Percentiles rank a stretch among this genome's conserved stretches.
These are phyloP conservation scores for Cyclocybe aegerita DNA, from an alignment of 768 basidiomycete species.

Conservation along the genomic window DNA sequence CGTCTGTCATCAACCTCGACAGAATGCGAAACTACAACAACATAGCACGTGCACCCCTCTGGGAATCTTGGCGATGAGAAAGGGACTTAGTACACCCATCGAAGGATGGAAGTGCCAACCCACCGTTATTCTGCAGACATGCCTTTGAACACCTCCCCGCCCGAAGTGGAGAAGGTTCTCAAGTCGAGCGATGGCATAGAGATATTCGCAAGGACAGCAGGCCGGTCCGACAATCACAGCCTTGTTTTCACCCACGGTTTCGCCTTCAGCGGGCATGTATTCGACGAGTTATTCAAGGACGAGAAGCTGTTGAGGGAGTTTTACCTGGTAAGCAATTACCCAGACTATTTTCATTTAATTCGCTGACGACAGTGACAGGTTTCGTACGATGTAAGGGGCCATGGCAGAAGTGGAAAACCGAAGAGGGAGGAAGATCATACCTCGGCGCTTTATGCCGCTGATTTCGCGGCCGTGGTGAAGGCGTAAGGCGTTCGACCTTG, in stretches of 20 bases:
- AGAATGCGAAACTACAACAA: no score
- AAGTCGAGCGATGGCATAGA: constrained; percentile 33
- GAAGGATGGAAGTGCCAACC: no score
- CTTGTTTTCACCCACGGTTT: constrained; percentile 45
- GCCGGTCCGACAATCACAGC: constrained; percentile 32
- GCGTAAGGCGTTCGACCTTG: constrained; percentile 27
- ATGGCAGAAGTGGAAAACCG: constrained; percentile 34
- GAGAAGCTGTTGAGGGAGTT: constrained; percentile 18
- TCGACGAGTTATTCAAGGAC: constrained; percentile 37
- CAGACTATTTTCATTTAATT: no score
- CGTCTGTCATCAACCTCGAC: no score
- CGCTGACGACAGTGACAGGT: constrained; percentile 17
- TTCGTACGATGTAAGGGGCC: constrained; percentile 32
- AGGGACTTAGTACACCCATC: no score
- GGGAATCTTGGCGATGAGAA: no score
- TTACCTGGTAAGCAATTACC: no score
- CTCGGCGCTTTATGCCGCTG: constrained; percentile 28
- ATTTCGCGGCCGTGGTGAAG: constrained; percentile 29
- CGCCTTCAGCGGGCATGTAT: constrained; percentile 30
- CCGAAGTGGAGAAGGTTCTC: constrained; percentile 5
- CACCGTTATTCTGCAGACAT: no score
- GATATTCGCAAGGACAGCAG: constrained; percentile 40
- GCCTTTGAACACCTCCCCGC: no score
- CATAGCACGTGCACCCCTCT: no score
- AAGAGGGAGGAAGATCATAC: constrained; percentile 22